Base-by-base conservation (phyloP, 2,329 filamentous ascomycete species). In the Aspergillus japonicus region DNA sequence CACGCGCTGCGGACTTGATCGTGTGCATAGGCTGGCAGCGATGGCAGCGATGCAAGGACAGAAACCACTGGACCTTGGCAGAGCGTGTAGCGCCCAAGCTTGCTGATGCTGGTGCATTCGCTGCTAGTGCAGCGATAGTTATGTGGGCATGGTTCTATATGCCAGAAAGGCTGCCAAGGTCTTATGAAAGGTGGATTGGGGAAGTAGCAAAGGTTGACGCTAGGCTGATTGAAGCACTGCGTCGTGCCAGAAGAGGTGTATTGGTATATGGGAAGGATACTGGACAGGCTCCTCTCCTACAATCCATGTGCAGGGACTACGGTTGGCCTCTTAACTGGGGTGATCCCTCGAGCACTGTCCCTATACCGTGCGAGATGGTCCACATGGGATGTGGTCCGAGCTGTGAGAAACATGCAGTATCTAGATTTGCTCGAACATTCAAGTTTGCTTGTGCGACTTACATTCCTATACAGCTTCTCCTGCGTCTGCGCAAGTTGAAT, bases 91-190 rank as follows among this genome's bases (percentile, higher is more conserved):
- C 75, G 6, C 73, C 78, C 29, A 68, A 70, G 29, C 72, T 85
- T 42, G 79, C 85, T n/a, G 89, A 94, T 69, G 85, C 90, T 4
- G 76, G 84, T 5, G 77, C 93, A 19, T 96, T 96, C 73, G 86
- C 89, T 49, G 74, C 83, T 35, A 92, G 90, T 21, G 87, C 85
- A 44, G 89, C 87, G 23, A 78, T 91, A 42, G 88, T 96, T 66
- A 96, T 96, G 92, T 94, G 90, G 89, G 85, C 90, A 19, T 96
- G 90, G 90, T 88, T 96, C 72, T 96, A 94, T 77, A 74, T 81
- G 10, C 90, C 91, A 0, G 81, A 85, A 39, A 82, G 85, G 21
- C 82, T 96, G 1, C 92, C 92, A 2, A 82, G 79, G 29, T 83
- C 87, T 47, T 96, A 96, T 77, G 88, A 87, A 68, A 88, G 87